A percentile compares a stretch with the other conserved stretches of the same genome.
These are phyloP conservation scores for Hemisphaericaspora xylofermentans DNA, from an alignment of 1,139 yeast species.

Conservation along the genomic window DNA sequence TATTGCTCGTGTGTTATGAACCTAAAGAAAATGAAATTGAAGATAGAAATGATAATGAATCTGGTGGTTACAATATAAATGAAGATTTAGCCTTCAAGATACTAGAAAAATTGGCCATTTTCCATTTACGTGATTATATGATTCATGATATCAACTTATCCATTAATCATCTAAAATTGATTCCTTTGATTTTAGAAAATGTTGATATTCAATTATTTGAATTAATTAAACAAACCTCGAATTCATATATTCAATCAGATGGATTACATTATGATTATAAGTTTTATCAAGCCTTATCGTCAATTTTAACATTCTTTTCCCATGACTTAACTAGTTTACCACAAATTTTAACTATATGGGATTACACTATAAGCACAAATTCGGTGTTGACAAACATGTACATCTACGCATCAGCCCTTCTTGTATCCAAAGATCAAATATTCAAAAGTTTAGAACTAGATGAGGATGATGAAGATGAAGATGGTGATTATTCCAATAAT, in stretches of 20 bases:
- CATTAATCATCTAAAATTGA: conserved; percentile 58
- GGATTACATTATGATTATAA: conserved; percentile 40
- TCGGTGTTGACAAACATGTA: conserved; percentile 48
- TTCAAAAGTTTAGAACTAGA: conserved; percentile 24
- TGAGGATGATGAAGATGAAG: conserved; percentile 15
- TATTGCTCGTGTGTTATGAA: conserved; percentile 52
- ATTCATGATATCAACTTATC: conserved; percentile 66
- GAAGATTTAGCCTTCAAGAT: conserved; percentile 44
- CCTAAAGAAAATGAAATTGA: conserved; percentile 7
- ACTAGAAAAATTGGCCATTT: conserved; percentile 58
- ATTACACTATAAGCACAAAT: conserved; percentile 52
- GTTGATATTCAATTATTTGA: conserved; percentile 54
- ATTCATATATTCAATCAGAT: conserved; percentile 24
- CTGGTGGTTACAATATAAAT: conserved; percentile 20
- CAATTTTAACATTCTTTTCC: conserved; percentile 73
- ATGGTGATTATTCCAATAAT: conserved; percentile 38
- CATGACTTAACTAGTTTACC: conserved; percentile 61
- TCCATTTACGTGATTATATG: conserved; percentile 83
- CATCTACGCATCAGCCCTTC: conserved; percentile 54
- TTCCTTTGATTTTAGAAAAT: conserved; percentile 58
- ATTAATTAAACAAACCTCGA: conserved; percentile 41
- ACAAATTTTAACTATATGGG: conserved; percentile 62
- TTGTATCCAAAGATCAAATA: conserved; percentile 41
- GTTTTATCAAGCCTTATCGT: conserved; percentile 66
- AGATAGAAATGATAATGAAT: conserved; percentile 8